Evolutionary conservation across 805 yeast genomes (phyloP), one percentile per base, ranked within the genome.

Genomic region (Candida xiaguanensis): DNA sequence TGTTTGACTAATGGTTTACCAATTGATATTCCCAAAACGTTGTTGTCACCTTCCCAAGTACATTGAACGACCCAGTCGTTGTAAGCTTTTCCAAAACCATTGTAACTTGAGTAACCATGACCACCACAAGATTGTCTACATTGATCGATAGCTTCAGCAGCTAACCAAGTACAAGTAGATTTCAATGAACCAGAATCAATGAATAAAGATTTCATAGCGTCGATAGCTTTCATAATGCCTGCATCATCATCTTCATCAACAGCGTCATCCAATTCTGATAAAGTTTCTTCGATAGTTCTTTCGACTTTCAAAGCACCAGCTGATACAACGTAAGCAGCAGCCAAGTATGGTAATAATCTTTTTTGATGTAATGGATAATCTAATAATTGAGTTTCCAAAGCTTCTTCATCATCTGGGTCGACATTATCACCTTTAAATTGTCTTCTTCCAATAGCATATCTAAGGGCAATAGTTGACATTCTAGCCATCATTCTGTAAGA

Each of bases 21-120:
- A 39, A 61, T 65, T 38, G 63, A 56, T 54, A 66, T 52, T 31
- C 64, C 69, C 50, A 69, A 59, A 31, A 69, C 73, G 47, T 61
- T 69, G 58, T 69, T 69, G 50, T 69, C 74, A 53, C 74, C 74
- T 54, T 69, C 74, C 74, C 74, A 69, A 22, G 74, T 69, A 55
- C 72, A 65, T 55, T 67, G 72, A 30, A 69, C 74, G 28, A 63
- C 72, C 72, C 73, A 69, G 42, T 69, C 74, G 32, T 63, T 66
- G 43, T 58, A 65, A 30, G 68, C 59, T 52, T 66, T 69, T 39
- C 73, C 74, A 40, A 69, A 69, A 17, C 73, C 74, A 44, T 58
- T 59, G 57, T 69, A 69, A 26, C 67, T 48, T 28, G 71, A 64
- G 59, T 69, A 69, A 43, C 74, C 74, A 49, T 63, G 73, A 38